Conservation (phyloP, 2,329 filamentous ascomycete genomes). For the Colletotrichum australisinense region DNA sequence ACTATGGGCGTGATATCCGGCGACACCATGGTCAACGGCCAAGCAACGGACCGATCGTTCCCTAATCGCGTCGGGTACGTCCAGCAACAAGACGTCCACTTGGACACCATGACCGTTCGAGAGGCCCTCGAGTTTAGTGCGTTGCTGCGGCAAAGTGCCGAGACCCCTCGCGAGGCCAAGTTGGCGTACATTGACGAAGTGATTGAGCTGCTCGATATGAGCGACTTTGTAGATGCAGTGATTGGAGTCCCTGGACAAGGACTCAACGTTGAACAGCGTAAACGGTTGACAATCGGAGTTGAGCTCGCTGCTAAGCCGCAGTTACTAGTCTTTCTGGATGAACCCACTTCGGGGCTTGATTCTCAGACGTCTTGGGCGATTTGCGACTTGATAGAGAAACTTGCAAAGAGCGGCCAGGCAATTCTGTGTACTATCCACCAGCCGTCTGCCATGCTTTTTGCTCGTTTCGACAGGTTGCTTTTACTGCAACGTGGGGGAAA, state of each 20-base stretch:
- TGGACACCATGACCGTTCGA: constrained; percentile 75
- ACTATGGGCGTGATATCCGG: constrained; percentile 80
- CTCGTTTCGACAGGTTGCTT: constrained; percentile 64
- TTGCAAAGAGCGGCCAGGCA: constrained; percentile 59
- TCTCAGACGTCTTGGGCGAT: constrained; percentile 83
- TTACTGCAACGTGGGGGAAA: constrained; percentile 66
- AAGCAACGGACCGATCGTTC: constrained; percentile 72
- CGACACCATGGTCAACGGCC: constrained; percentile 77
- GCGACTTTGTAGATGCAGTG: constrained; percentile 77
- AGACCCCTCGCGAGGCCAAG: constrained; percentile 53
- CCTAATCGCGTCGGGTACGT: constrained; percentile 79
- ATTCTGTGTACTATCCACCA: constrained; percentile 61
- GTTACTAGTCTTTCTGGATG: constrained; percentile 79
- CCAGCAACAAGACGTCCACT: constrained; percentile 78
- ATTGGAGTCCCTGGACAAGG: constrained; percentile 75
- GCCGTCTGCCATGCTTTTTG: constrained; percentile 56
- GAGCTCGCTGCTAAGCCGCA: constrained; percentile 80
- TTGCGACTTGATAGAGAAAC: constrained; percentile 75
- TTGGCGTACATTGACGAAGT: constrained; percentile 45
- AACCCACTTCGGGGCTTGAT: constrained; percentile 82
- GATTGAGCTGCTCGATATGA: constrained; percentile 49
- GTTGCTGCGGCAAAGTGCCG: constrained; percentile 72
- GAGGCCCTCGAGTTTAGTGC: constrained; percentile 77
- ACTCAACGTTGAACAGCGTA: constrained; percentile 56
- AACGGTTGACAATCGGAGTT: constrained; percentile 79